A percentile compares a stretch with the other conserved stretches of the same genome.
Evolutionary conservation across 2,329 filamentous ascomycete species (phyloP).

Genomic region (Epichloe uncinata): DNA sequence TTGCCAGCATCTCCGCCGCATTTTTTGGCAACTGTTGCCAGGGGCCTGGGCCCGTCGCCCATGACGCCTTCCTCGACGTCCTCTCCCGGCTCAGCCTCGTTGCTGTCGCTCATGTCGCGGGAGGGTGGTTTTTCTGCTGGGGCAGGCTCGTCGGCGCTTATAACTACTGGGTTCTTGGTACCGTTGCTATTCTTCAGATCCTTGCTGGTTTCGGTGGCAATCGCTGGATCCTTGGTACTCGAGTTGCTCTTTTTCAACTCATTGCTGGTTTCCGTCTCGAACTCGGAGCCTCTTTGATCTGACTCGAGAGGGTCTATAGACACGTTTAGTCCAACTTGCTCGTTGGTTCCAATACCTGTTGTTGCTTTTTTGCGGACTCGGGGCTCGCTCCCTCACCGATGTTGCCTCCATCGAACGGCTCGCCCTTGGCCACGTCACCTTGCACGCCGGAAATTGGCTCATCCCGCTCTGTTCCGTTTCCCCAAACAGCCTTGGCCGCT

Average conservation of each 20-base stretch:
- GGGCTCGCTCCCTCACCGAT: conserved; percentile 28
- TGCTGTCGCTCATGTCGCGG: background rate
- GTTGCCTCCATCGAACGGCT: conserved; percentile 74
- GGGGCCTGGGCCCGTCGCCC: conserved; percentile 13
- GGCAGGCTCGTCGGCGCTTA: background rate
- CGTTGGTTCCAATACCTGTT: too few relatives aligned
- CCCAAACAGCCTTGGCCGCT: conserved; percentile 30
- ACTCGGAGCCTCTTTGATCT: background rate
- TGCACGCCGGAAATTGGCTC: conserved; percentile 62
- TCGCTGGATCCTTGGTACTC: too few relatives aligned
- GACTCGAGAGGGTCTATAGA: background rate
- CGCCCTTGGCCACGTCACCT: conserved; percentile 51
- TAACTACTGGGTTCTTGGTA: background rate
- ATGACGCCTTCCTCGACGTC: conserved; percentile 20
- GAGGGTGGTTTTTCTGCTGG: conserved; percentile 5
- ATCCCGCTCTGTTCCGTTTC: conserved; percentile 24
- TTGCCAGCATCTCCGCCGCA: conserved; percentile 20
- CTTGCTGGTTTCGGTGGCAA: background rate
- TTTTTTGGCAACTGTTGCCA: conserved; percentile 23
- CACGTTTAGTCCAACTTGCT: too few relatives aligned
- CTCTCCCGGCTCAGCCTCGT: conserved; percentile 21
- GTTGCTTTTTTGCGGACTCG: background rate
- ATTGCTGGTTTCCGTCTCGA: background rate
- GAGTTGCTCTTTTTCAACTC: background rate
- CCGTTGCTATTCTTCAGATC: background rate